Conservation (phyloP, 2,329 filamentous ascomycete genomes). For the Ophiostoma tasmaniense region DNA sequence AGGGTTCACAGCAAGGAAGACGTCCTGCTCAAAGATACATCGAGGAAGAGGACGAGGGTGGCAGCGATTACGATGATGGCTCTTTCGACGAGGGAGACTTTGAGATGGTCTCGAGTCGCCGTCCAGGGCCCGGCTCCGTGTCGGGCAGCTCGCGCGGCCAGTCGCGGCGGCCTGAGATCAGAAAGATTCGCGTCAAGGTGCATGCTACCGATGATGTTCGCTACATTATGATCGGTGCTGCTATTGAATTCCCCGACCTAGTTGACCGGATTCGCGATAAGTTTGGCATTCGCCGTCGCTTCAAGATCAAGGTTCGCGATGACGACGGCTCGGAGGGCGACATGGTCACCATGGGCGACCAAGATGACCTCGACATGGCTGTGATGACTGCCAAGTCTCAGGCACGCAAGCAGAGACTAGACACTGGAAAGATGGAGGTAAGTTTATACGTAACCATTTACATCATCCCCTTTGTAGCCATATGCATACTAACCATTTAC, state of each 20-base stretch:
- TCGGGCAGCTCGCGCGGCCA: constrained; percentile 43
- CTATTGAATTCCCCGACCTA: constrained; percentile 68
- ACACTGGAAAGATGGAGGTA: constrained; percentile 93
- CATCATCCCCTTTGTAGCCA: neutral
- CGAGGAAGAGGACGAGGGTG: constrained; percentile 66
- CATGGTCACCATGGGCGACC: constrained; percentile 95
- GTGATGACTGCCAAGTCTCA: constrained; percentile 59
- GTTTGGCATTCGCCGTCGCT: constrained; percentile 66
- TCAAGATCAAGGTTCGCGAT: constrained; percentile 83
- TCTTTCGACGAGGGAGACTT: constrained; percentile 71
- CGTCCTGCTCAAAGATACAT: constrained; percentile 52
- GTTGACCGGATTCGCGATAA: constrained; percentile 76
- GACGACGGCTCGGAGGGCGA: constrained; percentile 67
- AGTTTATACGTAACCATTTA: constrained; percentile 32
- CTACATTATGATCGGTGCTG: constrained; percentile 76
- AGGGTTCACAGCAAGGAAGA: constrained; percentile 24
- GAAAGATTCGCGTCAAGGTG: constrained; percentile 83
- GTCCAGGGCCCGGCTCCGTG: constrained; percentile 37
- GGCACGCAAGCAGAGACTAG: constrained; percentile 64
- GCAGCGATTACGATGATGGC: constrained; percentile 61
- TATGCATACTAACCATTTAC: constrained; percentile 21
- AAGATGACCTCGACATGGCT: constrained; percentile 90
- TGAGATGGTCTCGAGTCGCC: constrained; percentile 60
- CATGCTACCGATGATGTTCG: constrained; percentile 75
- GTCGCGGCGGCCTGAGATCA: constrained; percentile 57